Conservation (phyloP, 169 alveolate species). For the Cryptosporidium viatorum region DNA sequence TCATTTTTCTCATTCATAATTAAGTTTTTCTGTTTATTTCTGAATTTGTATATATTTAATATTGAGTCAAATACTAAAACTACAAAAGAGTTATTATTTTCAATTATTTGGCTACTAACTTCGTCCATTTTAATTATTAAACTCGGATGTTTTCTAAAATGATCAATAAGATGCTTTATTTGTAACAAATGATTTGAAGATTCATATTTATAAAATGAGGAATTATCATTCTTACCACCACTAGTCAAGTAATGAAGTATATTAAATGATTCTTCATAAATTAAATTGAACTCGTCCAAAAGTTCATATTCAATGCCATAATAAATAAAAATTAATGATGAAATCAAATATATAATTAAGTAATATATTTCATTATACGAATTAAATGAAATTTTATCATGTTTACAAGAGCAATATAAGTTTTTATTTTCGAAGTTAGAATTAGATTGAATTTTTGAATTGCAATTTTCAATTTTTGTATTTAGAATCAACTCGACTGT, state of each 20-base stretch:
- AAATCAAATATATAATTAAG: conserved; percentile 15
- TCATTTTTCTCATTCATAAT: not conserved
- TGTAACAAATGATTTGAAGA: not conserved
- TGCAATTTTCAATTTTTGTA: not conserved
- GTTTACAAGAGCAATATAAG: not conserved
- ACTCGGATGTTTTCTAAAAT: conserved; percentile 7
- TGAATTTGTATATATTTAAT: conserved; percentile 13
- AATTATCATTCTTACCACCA: not conserved
- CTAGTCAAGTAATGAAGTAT: conserved; percentile 35
- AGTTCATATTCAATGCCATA: conserved; percentile 28
- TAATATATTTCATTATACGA: not conserved
- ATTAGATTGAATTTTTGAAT: not conserved
- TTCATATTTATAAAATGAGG: conserved; percentile 20
- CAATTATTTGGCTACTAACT: not conserved
- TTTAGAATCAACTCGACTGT: conserved; percentile 8
- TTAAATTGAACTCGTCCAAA: conserved; percentile 1
- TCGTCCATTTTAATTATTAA: not conserved
- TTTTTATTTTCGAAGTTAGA: not conserved
- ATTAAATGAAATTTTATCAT: not conserved
- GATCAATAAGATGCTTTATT: conserved; percentile 1
- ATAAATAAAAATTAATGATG: conserved; percentile 11
- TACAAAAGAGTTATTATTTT: not conserved
- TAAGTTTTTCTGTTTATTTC: not conserved
- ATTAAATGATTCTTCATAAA: conserved; percentile 54
- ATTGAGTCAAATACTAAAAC: conserved; percentile 37